Evolutionary conservation across 1,139 yeast genomes (phyloP).

Genomic region (Geotrichum bryndzae): DNA sequence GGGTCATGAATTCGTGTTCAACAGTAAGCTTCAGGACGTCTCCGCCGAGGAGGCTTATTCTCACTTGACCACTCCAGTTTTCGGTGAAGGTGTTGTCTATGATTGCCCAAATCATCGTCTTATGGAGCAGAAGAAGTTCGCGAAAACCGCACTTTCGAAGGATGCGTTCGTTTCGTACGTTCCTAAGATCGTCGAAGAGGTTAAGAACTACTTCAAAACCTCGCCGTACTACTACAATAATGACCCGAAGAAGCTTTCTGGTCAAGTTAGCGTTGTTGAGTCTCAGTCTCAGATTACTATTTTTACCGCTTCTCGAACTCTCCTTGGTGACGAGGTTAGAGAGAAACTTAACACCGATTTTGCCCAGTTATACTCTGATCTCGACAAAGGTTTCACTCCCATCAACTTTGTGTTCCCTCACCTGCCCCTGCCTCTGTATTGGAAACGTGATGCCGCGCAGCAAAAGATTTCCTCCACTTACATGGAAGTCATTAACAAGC

Average conservation of each 20-base stretch:
- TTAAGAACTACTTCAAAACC: slow-evolving; percentile 53
- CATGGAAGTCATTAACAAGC: slow-evolving; percentile 64
- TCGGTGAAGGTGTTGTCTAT: slow-evolving; percentile 94
- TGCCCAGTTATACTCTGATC: slow-evolving; percentile 80
- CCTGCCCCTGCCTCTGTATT: slow-evolving; percentile 82
- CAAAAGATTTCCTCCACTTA: slow-evolving; percentile 71
- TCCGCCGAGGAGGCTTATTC: slow-evolving; percentile 95
- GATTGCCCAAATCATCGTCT: slow-evolving; percentile 90
- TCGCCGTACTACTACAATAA: slow-evolving; percentile 42
- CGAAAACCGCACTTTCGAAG: slow-evolving; percentile 78
- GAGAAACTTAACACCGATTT: slow-evolving; percentile 73
- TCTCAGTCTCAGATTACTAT: slow-evolving; percentile 94
- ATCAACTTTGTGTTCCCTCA: slow-evolving; percentile 92
- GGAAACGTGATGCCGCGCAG: slow-evolving; percentile 84
- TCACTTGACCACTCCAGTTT: slow-evolving; percentile 94
- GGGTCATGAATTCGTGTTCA: slow-evolving; percentile 94
- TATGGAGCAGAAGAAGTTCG: slow-evolving; percentile 98
- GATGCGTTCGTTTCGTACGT: slow-evolving; percentile 83
- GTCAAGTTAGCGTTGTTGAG: slow-evolving; percentile 65
- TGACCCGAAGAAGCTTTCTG: slow-evolving; percentile 36
- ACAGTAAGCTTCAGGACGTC: slow-evolving; percentile 83
- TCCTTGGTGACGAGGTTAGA: slow-evolving; percentile 90
- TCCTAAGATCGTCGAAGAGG: slow-evolving; percentile 79
- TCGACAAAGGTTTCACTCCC: slow-evolving; percentile 96
- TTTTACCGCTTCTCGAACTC: slow-evolving; percentile 88